phyloP scores from a whole-genome alignment of 441 rosid genomes.

The Gossypium schwendimanii region DNA sequence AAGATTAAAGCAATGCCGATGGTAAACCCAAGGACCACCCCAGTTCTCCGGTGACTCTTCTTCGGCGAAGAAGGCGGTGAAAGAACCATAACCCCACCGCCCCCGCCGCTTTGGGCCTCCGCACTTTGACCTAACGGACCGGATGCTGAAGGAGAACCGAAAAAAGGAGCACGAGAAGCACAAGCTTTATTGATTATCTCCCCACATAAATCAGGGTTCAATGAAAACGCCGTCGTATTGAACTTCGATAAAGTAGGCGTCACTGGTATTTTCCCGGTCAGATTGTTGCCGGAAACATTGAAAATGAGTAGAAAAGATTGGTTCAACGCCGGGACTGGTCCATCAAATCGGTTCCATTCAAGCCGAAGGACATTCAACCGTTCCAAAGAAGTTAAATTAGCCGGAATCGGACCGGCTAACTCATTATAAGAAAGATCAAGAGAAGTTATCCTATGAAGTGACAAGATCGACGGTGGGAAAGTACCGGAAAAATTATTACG shows the following conservation, averaged over 20 bases:
- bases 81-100: constrained; percentile 29
- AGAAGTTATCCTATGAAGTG: constrained; percentile 39
- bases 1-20: constrained; percentile 42
- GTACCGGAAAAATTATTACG: constrained; percentile 52
- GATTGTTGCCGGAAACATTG: constrained; percentile 69
- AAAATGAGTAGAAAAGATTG: constrained; percentile 42
- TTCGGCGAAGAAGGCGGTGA: constrained; percentile 35
- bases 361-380: constrained; percentile 52
- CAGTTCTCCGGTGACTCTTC: constrained; percentile 26
- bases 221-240: constrained; percentile 42
- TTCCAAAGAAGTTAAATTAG: constrained; percentile 30
- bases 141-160: constrained; percentile 37
- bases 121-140: constrained; percentile 56
- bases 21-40: constrained; percentile 41
- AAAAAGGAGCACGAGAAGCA: constrained; percentile 48
- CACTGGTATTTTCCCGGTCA: constrained; percentile 57
- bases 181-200: constrained; percentile 61
- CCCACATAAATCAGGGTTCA: constrained; percentile 70
- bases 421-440: constrained; percentile 61
- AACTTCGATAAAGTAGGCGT: constrained; percentile 62
- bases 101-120: constrained; percentile 31
- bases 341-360: constrained; percentile 49
- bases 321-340: constrained; percentile 58
- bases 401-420: constrained; percentile 59
- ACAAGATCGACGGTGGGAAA: constrained; percentile 43